These are phyloP conservation scores for Mortierella sp. DNA, from an alignment of 371 early-diverging fungal genomes.

Conservation along the genomic window DNA sequence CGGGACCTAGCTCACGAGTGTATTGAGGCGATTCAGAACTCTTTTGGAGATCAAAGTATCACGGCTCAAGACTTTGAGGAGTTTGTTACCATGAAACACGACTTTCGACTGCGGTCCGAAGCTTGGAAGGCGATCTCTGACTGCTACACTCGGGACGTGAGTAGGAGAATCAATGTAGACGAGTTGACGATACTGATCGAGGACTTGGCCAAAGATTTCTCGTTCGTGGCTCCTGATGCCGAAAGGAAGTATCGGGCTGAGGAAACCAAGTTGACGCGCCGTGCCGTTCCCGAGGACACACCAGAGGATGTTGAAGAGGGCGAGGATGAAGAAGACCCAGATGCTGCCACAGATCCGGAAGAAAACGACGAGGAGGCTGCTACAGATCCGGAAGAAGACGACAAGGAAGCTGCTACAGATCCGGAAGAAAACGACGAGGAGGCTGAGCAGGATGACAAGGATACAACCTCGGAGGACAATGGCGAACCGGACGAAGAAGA, in stretches of 20 bases:
- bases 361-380: not conserved
- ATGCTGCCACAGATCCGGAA: not conserved
- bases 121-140: constrained; percentile 48
- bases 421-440: constrained; percentile 1
- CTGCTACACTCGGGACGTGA: constrained; percentile 49
- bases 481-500: constrained; percentile 15
- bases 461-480: not conserved
- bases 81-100: constrained; percentile 41
- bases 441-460: constrained; percentile 12
- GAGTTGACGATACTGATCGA: constrained; percentile 40
- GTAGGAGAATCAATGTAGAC: constrained; percentile 36
- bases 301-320: not conserved
- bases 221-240: not conserved
- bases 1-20: constrained; percentile 50
- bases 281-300: not conserved
- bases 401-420: constrained; percentile 1
- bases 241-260: not conserved
- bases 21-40: constrained; percentile 35
- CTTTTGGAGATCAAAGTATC: constrained; percentile 21
- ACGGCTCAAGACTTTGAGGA: constrained; percentile 41
- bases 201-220: constrained; percentile 41
- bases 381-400: constrained; percentile 1
- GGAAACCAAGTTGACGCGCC: not conserved
- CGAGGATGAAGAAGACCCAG: constrained; percentile 2
- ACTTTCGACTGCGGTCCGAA: constrained; percentile 33